Conservation (phyloP, 495 filamentous ascomycete species). For the Daldinia childiae region DNA sequence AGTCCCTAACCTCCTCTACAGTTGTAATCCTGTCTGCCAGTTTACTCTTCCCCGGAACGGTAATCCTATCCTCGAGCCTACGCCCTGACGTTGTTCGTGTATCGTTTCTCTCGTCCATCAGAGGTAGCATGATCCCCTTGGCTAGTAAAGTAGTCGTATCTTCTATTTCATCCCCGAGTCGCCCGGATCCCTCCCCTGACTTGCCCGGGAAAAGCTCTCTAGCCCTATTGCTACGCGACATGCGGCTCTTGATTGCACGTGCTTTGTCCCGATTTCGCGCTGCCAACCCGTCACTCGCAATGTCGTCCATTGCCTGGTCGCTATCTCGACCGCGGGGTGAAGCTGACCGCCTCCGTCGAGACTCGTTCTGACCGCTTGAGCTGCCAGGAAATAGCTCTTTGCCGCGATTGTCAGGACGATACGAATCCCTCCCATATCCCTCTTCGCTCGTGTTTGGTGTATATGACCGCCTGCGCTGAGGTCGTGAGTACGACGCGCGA, state of each 20-base stretch:
- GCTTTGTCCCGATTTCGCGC: conserved; percentile 57
- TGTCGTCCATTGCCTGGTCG: conserved; percentile 58
- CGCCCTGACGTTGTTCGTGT: conserved; percentile 9
- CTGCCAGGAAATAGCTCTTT: conserved; percentile 65
- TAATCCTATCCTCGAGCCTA: conserved; percentile 55
- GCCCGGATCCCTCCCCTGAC: conserved; percentile 51
- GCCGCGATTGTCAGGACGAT: conserved; percentile 47
- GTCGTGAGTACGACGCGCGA: conserved; percentile 41
- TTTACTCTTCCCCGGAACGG: conserved; percentile 36
- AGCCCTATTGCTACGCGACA: conserved; percentile 45
- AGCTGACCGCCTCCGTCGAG: conserved; percentile 69
- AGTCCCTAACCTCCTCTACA: conserved; percentile 21
- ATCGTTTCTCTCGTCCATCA: conserved; percentile 59
- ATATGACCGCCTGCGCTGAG: conserved; percentile 45
- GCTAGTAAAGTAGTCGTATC: conserved; percentile 68
- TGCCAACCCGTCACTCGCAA: conserved; percentile 44
- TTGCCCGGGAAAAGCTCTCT: conserved; percentile 79
- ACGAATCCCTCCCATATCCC: conserved; percentile 41
- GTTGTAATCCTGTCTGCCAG: conserved; percentile 35
- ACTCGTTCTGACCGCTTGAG: conserved; percentile 46
- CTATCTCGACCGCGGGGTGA: conserved; percentile 78
- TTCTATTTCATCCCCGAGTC: conserved; percentile 73
- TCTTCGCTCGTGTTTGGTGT: conserved; percentile 48
- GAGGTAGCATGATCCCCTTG: conserved; percentile 61
- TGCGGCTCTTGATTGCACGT: conserved; percentile 56